Base-by-base conservation (phyloP, 805 yeast species). In the Gaillardinia entomophila region DNA sequence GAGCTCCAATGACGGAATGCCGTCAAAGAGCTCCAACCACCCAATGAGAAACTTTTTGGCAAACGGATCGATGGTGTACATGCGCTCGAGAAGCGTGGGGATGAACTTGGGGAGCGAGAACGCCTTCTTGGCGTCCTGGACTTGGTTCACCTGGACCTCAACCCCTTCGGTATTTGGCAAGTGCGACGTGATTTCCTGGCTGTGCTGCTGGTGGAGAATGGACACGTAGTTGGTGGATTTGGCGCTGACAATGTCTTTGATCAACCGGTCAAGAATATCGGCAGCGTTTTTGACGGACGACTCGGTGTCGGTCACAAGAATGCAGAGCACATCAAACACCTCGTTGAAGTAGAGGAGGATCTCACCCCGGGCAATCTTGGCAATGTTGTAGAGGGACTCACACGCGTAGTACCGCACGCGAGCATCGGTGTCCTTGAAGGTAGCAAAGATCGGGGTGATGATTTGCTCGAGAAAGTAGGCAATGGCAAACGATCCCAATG, bases 361-460 rank as follows among this genome's bases (percentile, higher is more conserved):
- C 57, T 92, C 97, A 18, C 97, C 97, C 45, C 95, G 79, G 3
- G 97, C 95, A 14, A 92, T 94, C 51, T 92, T 92, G 29, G 97
- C 95, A 28, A 92, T 89, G 58, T 92, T 92, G 59, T 92, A 92
- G 39, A 92, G 68, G 30, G 95, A 82, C 51, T 92, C 98, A 62
- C 97, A 92, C 0, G 98, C 97, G 55, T 88, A 92, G 50, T 92
- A 92, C 34, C 98, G 71, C 6, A 92, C 98, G 44, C 95, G 76
- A n/a, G 96, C 90, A 55, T 92, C 96, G 38, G 92, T 96, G 51
- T 92, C 98, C 31, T 95, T 90, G 55, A 92, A 92, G 37, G 97
- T 90, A 0, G 96, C 90, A 46, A 92, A 66, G 11, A 92, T 95
- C 0, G 98, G 97, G 40, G 86, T 92, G 41, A 92, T 77, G 36